Evolutionary conservation across 495 filamentous ascomycete genomes (phyloP), one percentile per base, ranked within the genome.

Genomic region (Xylaria acuta): DNA sequence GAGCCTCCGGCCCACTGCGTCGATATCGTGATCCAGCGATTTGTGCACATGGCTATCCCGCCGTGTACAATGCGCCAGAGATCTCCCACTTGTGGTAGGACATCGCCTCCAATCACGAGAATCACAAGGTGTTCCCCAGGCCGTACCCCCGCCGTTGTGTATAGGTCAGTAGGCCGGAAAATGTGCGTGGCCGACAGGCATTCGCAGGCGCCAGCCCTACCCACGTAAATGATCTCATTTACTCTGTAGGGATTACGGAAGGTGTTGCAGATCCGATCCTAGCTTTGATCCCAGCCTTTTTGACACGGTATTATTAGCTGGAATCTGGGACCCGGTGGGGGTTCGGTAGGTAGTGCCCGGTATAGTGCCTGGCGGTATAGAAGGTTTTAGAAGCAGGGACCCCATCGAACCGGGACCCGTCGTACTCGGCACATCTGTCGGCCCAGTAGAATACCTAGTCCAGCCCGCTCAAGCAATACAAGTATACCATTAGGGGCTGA

Each of bases 151-250:
- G 45, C 8, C 45, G 36, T 16, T 30, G 12, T 38, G 47, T 20
- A 36, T 30, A 34, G 45, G 64, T 16, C 41, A 18, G 60, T 40
- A 63, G 62, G 62, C 62, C 47, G 62, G 49, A 45, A 65, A n/a
- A 22, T 47, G 63, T 27, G 41, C 22, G n/a, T 45, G 40, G 41
- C 38, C 25, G 34, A 30, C 63, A 65, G 63, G 41, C 40, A 65
- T 65, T 67, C 45, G 45, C 32, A 67, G 64, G 64, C 45, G 64
- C 45, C 64, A 67, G 45, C 64, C 64, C 64, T 53, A 53, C 64
- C 64, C 53, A 67, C 64, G 64, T 53, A 67, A n/a, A 67, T 67
- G n/a, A 67, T 27, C 47, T 67, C 34, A 49, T 67, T 47, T 64
- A n/a, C n/a, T n/a, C n/a, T n/a, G n/a, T n/a, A n/a, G 32, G n/a